Base-by-base conservation (phyloP, 164 flowering plant genomes). In the Buxus sempervirens region DNA sequence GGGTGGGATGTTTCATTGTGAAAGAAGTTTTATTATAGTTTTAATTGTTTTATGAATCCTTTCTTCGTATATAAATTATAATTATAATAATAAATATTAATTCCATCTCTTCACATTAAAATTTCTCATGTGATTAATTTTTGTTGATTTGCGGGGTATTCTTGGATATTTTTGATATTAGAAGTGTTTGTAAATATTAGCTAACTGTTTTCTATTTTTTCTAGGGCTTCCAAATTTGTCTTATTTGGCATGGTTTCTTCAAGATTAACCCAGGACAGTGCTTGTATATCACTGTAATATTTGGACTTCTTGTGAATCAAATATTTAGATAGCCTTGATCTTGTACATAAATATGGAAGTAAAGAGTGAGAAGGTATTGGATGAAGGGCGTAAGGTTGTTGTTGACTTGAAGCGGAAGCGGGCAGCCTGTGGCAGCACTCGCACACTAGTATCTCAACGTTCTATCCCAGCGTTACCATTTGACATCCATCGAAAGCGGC, bases 361-460 rank as follows among this genome's bases (percentile, higher is more conserved):
- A 64, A 82, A 79, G 74, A 68, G 60, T 89, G 92, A 63, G 78
- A 88, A 79, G 96, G 98, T 71, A 74, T 95, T 79, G 97, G 97
- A 70, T 95, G 86, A 81, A 78, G 69, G 74, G 2, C 72, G 64
- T 23, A 67, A 62, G 38, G 68, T 73, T 66, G 64, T 71, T 66
- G 81, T 74, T 75, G 80, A 78, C 65, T 60, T 79, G 72, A 95
- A 88, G 82, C 83, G 90, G 68, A 90, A 86, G 78, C 77, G 74
- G 59, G 82, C 87, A 49, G 72, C 78, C 13, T 72, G 36, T 19
- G 86, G 81, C 36, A 78, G 73, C 63, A 65, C 84, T 63, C 60
- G 62, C 23, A 49, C 67, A 14, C 70, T 20, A 32, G 36, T 73
- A n/a, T 74, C 82, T 9, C 70, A 42, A 5, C 60, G 45, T 70